These are phyloP conservation scores for Trichosporon sp. DNA, from an alignment of 1,284 basidiomycete species.

Conservation along the genomic window DNA sequence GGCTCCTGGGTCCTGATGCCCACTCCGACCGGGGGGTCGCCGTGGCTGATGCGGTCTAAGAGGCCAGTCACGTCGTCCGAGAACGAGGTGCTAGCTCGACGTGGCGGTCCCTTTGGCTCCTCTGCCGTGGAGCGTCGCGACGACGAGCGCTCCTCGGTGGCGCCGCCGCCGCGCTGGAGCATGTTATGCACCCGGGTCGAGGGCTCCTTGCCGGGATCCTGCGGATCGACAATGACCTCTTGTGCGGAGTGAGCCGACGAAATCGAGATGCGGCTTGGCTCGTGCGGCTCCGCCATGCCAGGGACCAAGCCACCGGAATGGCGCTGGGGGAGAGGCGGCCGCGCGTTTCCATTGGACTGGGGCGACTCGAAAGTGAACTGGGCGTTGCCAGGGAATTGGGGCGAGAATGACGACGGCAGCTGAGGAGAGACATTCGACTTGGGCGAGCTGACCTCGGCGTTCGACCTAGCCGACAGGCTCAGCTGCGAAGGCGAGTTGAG, in stretches of 20 bases:
- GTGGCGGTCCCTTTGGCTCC: neutral
- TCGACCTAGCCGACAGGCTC: slow-evolving; percentile 13
- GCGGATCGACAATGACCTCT: slow-evolving; percentile 11
- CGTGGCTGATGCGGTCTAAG: slow-evolving; percentile 19
- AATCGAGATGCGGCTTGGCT: slow-evolving; percentile 1
- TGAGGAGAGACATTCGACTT: slow-evolving; percentile 8
- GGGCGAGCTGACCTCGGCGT: slow-evolving; percentile 10
- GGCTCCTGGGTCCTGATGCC: slow-evolving; percentile 7
- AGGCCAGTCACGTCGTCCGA: slow-evolving; percentile 35
- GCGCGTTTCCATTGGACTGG: slow-evolving; percentile 9
- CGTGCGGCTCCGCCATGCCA: slow-evolving; percentile 4
- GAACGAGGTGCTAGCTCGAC: slow-evolving; percentile 25
- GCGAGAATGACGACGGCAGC: slow-evolving; percentile 9
- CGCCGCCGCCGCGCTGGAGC: neutral
- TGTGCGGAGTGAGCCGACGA: slow-evolving; percentile 4
- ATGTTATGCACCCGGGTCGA: slow-evolving; percentile 7
- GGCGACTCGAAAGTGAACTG: slow-evolving; percentile 9
- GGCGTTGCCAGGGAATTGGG: slow-evolving; percentile 15
- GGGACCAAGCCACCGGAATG: slow-evolving; percentile 5
- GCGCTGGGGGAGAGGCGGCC: slow-evolving; percentile 18
- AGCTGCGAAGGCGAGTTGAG: slow-evolving; percentile 17
- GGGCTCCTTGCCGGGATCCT: neutral
- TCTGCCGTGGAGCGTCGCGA: neutral
- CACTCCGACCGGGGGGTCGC: slow-evolving; percentile 3
- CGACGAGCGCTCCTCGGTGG: neutral